Evolutionary conservation across 1,284 basidiomycete genomes (phyloP).

Genomic region (Exobasidium rhododendri): DNA sequence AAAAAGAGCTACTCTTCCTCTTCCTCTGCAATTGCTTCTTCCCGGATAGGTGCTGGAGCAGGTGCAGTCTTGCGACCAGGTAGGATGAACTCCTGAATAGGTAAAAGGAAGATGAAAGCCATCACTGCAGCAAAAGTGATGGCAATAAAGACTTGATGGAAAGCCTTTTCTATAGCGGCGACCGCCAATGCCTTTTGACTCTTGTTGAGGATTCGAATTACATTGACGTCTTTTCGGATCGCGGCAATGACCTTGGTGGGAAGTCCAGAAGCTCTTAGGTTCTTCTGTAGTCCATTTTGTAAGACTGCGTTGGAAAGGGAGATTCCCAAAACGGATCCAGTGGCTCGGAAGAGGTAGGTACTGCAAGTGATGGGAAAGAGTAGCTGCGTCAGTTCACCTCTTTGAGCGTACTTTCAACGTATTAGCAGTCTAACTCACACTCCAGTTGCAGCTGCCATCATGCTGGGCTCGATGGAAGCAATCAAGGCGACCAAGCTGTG

Average conservation of each 20-base stretch:
- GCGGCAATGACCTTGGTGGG: conserved; percentile 44
- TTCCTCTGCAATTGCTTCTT: conserved; percentile 34
- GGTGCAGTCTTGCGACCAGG: conserved; percentile 40
- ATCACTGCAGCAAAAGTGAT: conserved; percentile 46
- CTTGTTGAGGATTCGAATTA: conserved; percentile 38
- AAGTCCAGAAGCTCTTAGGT: conserved; percentile 42
- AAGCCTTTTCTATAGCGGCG: conserved; percentile 52
- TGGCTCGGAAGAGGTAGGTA: conserved; percentile 56
- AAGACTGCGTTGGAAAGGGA: conserved; percentile 55
- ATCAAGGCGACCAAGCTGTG: conserved; percentile 55
- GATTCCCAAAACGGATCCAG: conserved; percentile 55
- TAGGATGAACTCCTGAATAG: conserved; percentile 53
- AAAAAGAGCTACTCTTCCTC: conserved; percentile 17
- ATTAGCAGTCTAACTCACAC: too few relatives aligned
- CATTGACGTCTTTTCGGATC: conserved; percentile 52
- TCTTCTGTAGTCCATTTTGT: conserved; percentile 53
- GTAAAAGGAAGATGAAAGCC: conserved; percentile 51
- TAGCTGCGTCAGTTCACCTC: too few relatives aligned
- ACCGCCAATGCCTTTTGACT: conserved; percentile 42
- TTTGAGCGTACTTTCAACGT: too few relatives aligned
- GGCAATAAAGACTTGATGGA: conserved; percentile 55
- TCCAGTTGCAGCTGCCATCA: conserved; percentile 55
- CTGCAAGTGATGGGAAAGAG: too few relatives aligned
- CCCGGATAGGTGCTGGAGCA: conserved; percentile 27
- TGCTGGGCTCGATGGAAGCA: conserved; percentile 53